Conservation (phyloP, 192 early-diverging fungal genomes). For the Paraglomus brasilianum region DNA sequence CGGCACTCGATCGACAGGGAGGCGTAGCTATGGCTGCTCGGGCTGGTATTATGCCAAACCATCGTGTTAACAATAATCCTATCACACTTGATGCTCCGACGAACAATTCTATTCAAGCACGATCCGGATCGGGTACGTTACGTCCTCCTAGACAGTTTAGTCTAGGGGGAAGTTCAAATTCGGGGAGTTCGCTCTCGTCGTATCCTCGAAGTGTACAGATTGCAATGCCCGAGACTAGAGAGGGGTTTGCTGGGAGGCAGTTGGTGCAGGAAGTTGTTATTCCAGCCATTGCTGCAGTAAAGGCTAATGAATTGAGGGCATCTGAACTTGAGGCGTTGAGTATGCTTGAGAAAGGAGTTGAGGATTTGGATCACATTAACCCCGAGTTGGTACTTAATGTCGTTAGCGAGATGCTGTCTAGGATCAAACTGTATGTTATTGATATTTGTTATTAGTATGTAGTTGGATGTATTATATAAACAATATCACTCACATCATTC, state of each 20-base stretch:
- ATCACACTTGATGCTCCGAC: no score
- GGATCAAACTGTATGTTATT: conserved; percentile 34
- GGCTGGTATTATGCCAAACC: no score
- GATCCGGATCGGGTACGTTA: not conserved
- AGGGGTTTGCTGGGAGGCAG: conserved; percentile 36
- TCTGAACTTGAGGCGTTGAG: conserved; percentile 42
- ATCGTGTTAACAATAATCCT: no score
- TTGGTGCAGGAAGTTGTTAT: conserved; percentile 34
- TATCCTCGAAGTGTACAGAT: conserved; percentile 26
- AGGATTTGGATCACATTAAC: conserved; percentile 42
- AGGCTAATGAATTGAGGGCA: conserved; percentile 40
- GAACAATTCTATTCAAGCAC: not conserved
- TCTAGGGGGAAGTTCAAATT: conserved; percentile 22
- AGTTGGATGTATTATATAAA: conserved; percentile 29
- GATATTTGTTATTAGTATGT: conserved; percentile 24
- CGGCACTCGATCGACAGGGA: not conserved
- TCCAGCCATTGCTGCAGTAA: conserved; percentile 38
- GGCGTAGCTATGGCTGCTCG: not conserved
- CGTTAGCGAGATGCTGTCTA: conserved; percentile 39
- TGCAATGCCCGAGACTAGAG: conserved; percentile 30
- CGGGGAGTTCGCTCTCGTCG: conserved; percentile 28
- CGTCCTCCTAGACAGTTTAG: not conserved
- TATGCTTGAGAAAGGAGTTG: conserved; percentile 40
- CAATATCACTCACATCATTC: conserved; percentile 4
- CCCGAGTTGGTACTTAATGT: conserved; percentile 39